Base-by-base conservation (phyloP, 305 asterid species). In the Stenogyne calaminthoides region DNA sequence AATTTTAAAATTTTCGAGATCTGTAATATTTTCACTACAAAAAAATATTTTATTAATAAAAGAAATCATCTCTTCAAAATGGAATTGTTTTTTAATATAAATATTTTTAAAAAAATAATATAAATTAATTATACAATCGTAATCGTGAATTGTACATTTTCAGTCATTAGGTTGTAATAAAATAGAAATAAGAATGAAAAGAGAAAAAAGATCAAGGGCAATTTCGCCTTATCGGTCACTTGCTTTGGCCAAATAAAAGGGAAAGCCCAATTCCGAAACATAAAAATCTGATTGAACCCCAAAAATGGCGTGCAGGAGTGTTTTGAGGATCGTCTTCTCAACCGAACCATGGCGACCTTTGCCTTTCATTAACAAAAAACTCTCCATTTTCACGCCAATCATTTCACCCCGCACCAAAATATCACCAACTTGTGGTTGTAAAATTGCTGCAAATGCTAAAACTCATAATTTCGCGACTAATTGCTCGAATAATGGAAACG, bases 301-400 rank as follows among this genome's bases (percentile, higher is more conserved):
- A n/a, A 62, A 34, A 82, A 89, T 91, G 97, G 96, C 87, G 77
- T 84, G 94, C 81, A 78, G 89, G 76, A 83, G 75, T 64, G 80
- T 81, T 63, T 65, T 84, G 70, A 84, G 91, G 76, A 76, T 76
- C 64, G 78, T 88, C 56, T 81, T 84, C 87, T 79, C 86, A 63
- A 84, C 84, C 56, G 88, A 88, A 57, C 84, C 84, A 70, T 83
- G 90, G 87, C 80, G 80, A 63, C 89, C 91, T 69, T 37, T 78
- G n/a, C 80, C 93, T 58, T 76, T 67, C 54, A 51, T 76, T 56
- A 63, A 66, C 59, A 22, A 54, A 40, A 74, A 58, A 56, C 9
- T 59, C 37, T 73, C 79, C 60, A 29, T 25, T 51, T 78, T 76
- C 67, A 59, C 86, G 25, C 74, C 78, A 27, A 74, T 77, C 36